phyloP scores from a whole-genome alignment of 495 filamentous ascomycete genomes.

The Daldinia loculata region DNA sequence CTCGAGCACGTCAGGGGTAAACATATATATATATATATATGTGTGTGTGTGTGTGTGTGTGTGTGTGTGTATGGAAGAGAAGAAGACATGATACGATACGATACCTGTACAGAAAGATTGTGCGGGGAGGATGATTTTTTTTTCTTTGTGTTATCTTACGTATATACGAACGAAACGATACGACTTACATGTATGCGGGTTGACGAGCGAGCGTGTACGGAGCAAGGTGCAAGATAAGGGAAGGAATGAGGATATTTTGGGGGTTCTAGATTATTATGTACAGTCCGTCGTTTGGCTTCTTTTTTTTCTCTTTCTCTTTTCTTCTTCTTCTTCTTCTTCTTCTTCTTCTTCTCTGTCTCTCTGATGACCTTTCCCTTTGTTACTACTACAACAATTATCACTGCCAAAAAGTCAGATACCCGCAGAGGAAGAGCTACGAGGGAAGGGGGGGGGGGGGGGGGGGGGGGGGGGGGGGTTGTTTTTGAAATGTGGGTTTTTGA shows the following conservation, averaged over 20 bases:
- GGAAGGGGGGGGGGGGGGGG: too few species aligned
- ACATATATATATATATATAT: neutral
- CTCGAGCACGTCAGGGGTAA: neutral
- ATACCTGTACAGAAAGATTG: slow-evolving; percentile 5
- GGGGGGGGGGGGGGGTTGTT: too few species aligned
- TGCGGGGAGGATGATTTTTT: slow-evolving; percentile 1
- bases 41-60: slow-evolving; percentile 10
- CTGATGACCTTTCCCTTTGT: neutral
- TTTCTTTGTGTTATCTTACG: slow-evolving; percentile 4
- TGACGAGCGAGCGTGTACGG: neutral
- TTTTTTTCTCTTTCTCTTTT: neutral
- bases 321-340: neutral
- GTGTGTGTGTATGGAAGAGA: slow-evolving; percentile 8
- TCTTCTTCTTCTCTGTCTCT: neutral
- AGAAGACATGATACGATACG: slow-evolving; percentile 6
- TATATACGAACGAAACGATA: slow-evolving; percentile 14
- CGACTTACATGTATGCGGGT: neutral
- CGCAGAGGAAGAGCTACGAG: slow-evolving; percentile 12
- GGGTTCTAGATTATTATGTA: slow-evolving; percentile 15
- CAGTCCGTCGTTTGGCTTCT: slow-evolving; percentile 14
- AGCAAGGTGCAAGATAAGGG: neutral
- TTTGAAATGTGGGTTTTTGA: too few species aligned
- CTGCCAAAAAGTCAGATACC: slow-evolving; percentile 30
- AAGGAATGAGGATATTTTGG: neutral
- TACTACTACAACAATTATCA: slow-evolving; percentile 3